Evolutionary conservation across 768 basidiomycete genomes (phyloP), one percentile per base, ranked within the genome.

Genomic region (Leccinum rimulosum): DNA sequence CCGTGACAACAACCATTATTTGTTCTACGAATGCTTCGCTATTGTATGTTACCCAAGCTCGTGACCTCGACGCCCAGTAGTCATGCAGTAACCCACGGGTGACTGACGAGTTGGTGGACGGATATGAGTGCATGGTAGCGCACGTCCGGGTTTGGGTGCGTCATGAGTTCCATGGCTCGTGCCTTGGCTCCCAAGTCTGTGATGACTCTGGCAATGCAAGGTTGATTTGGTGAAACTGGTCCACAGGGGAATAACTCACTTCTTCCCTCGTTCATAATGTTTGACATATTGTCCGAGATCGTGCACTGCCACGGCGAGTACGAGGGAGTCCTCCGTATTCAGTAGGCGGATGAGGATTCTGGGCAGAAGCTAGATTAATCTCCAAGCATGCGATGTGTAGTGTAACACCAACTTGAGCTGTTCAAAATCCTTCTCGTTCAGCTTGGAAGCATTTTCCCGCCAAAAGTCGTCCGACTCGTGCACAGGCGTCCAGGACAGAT

Each of bases 381-480:
- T 10, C n/a, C 4, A 17, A 22, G 45, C 53, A 45, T 15, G 19
- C n/a, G 8, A 50, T 25, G 17, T 49, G 19, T 28, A 50, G 27
- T 49, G 28, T 10, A 3, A 19, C 15, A 61, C 55, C 63, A 77
- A 95, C 96, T 89, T 95, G 59, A 98, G 80, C 59, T 92, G 89
- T 66, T 88, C 85, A 63, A 87, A 82, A 68, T 93, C 89, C 55
- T 83, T 85, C 61, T 98, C 95, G 63, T 94, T 92, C 47, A 98
- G 75, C 69, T 85, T 93, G 7, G 79, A 75, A 5, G 91, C 95
- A 69, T 98, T 98, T 77, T 95, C 94, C 69, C 90, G 92, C 97
- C 97, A 99, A 77, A 99, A 99, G 36, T 93, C 86, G 60, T 98
- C 96, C 2, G 92, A 95, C 69, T 95, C 92, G 68, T 99, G 97